These are phyloP conservation scores for Tuctoria greenei DNA, from an alignment of 176 grass and related monocot species.

Conservation along the genomic window DNA sequence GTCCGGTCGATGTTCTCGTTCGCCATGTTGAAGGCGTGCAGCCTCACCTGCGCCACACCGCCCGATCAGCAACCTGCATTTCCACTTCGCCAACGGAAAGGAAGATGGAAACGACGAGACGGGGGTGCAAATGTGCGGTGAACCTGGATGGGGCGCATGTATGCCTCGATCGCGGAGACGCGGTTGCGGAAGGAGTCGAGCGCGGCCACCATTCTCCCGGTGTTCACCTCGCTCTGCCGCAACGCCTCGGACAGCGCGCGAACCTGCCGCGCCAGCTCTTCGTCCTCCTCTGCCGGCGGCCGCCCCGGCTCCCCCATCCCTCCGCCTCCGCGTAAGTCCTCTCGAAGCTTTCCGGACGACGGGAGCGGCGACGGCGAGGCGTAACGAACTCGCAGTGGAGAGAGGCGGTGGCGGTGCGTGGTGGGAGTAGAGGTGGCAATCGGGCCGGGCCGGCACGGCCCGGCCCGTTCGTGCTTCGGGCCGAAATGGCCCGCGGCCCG, in stretches of 20 bases:
- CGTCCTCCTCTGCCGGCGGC: not conserved
- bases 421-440: no score
- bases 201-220: slow-evolving; percentile 48
- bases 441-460: no score
- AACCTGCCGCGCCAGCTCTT: not conserved
- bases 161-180: slow-evolving; percentile 66
- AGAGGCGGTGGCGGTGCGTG: not conserved
- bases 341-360: not conserved
- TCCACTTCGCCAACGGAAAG: not conserved
- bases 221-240: slow-evolving; percentile 55
- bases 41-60: slow-evolving; percentile 52
- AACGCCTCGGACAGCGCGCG: slow-evolving; percentile 50
- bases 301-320: slow-evolving; percentile 37
- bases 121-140: not conserved
- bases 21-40: slow-evolving; percentile 56
- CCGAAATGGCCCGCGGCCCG: no score
- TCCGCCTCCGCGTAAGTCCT: not conserved
- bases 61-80: not conserved
- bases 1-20: slow-evolving; percentile 73
- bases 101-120: not conserved
- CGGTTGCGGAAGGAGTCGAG: slow-evolving; percentile 68
- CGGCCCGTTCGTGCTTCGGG: no score
- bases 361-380: not conserved
- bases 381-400: not conserved
- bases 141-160: slow-evolving; percentile 72